A percentile compares a stretch with the other conserved stretches of the same genome.
These are phyloP conservation scores for Plasmodium sp. DNA, from an alignment of 169 alveolate species.

Conservation along the genomic window DNA sequence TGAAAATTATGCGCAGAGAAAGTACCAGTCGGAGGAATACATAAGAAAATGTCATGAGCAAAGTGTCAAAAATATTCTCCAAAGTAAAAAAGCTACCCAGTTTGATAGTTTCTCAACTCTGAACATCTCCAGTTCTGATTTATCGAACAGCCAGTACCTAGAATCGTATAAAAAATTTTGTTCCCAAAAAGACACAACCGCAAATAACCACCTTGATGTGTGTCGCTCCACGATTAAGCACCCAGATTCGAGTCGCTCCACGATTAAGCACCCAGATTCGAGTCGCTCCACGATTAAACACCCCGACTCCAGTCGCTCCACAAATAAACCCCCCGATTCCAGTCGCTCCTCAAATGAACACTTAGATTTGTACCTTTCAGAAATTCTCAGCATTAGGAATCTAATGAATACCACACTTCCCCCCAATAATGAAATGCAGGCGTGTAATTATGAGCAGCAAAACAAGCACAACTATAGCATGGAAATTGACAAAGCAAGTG, in stretches of 20 bases:
- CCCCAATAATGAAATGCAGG: background rate
- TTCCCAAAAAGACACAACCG: background rate
- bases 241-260: no score
- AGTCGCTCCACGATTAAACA: background rate
- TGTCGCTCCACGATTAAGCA: background rate
- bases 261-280: no score
- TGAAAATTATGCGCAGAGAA: constrained; percentile 10
- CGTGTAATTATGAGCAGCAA: background rate
- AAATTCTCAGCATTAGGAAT: background rate
- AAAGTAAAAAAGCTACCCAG: background rate
- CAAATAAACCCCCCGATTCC: background rate
- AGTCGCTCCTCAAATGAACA: background rate
- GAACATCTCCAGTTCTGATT: background rate
- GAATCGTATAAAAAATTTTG: background rate
- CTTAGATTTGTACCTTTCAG: background rate
- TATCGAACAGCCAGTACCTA: background rate
- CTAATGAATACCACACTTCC: background rate
- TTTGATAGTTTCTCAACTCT: background rate
- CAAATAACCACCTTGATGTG: background rate
- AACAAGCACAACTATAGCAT: background rate
- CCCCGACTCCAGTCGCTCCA: background rate
- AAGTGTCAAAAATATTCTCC: background rate
- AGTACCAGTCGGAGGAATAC: background rate
- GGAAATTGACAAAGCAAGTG: background rate
- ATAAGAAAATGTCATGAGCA: background rate